Conservation (phyloP, 805 yeast genomes). For the Myxozyma mucilagina region DNA sequence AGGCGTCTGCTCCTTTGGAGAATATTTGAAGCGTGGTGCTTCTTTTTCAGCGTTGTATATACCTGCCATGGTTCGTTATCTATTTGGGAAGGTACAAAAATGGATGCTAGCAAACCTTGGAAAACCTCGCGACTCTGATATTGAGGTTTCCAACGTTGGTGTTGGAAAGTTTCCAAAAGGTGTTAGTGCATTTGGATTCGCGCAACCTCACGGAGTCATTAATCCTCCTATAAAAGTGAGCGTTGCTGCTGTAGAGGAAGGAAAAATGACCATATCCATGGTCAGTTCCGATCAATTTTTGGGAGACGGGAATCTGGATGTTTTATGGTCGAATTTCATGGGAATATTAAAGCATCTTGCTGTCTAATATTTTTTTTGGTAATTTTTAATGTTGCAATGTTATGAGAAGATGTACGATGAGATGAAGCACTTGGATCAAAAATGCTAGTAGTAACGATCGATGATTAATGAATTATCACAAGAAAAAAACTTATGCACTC, state of each 20-base stretch:
- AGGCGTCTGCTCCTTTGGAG: not conserved
- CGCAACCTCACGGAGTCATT: constrained; percentile 14
- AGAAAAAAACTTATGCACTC: too few species aligned
- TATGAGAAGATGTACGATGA: too few species aligned
- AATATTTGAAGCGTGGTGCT: constrained; percentile 1
- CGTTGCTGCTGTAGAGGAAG: constrained; percentile 12
- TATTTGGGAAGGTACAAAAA: constrained; percentile 5
- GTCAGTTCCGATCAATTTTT: constrained; percentile 10
- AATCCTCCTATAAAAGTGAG: constrained; percentile 3
- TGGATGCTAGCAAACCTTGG: constrained; percentile 11
- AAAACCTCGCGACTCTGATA: not conserved
- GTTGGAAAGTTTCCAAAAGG: not conserved
- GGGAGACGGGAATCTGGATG: constrained; percentile 16
- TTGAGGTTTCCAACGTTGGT: constrained; percentile 21
- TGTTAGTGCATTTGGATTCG: constrained; percentile 9
- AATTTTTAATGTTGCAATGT: not conserved
- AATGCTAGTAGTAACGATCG: too few species aligned
- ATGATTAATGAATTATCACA: too few species aligned
- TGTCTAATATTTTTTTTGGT: not conserved
- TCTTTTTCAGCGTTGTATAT: not conserved
- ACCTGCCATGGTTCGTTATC: constrained; percentile 9
- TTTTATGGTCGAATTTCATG: not conserved
- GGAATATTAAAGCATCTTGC: not conserved
- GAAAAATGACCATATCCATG: constrained; percentile 5
- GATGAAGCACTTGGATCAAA: too few species aligned